Evolutionary conservation across 805 yeast genomes (phyloP).

Genomic region (Wickerhamomyces kurtzmanii): DNA sequence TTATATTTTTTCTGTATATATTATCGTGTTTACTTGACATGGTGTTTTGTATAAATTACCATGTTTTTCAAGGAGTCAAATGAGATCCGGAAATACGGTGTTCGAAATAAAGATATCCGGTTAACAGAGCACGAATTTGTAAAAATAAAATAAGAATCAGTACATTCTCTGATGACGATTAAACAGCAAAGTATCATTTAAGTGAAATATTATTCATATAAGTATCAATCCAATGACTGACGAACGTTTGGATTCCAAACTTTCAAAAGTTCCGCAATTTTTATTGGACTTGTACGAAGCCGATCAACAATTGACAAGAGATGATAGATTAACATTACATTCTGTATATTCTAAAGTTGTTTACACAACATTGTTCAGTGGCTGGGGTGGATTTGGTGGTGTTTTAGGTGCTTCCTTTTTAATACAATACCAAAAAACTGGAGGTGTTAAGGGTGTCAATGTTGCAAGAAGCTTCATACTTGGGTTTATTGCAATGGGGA

Average conservation of each 20-base stretch:
- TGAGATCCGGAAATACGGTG: too few relatives aligned
- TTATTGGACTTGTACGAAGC: slow-evolving; percentile 39
- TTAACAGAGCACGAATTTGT: too few relatives aligned
- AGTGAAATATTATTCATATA: too few relatives aligned
- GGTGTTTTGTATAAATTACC: not conserved
- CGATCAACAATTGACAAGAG: slow-evolving; percentile 30
- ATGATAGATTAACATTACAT: slow-evolving; percentile 32
- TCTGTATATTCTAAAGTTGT: slow-evolving; percentile 26
- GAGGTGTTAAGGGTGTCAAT: slow-evolving; percentile 24
- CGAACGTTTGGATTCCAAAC: too few relatives aligned
- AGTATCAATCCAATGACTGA: too few relatives aligned
- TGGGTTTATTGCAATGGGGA: slow-evolving; percentile 29
- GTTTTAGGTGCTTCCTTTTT: slow-evolving; percentile 34
- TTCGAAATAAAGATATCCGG: too few relatives aligned
- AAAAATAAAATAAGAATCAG: too few relatives aligned
- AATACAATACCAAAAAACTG: slow-evolving; percentile 21
- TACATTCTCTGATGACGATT: too few relatives aligned
- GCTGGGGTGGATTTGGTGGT: slow-evolving; percentile 30
- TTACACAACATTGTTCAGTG: slow-evolving; percentile 22
- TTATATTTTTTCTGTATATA: too few relatives aligned
- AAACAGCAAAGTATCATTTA: too few relatives aligned
- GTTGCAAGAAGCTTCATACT: slow-evolving; percentile 30
- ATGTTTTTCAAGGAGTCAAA: not conserved
- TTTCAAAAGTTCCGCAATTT: slow-evolving; percentile 27
- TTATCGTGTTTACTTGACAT: too few relatives aligned